Conservation (phyloP, 139 green algal species). For the Dunaliella primolecta region DNA sequence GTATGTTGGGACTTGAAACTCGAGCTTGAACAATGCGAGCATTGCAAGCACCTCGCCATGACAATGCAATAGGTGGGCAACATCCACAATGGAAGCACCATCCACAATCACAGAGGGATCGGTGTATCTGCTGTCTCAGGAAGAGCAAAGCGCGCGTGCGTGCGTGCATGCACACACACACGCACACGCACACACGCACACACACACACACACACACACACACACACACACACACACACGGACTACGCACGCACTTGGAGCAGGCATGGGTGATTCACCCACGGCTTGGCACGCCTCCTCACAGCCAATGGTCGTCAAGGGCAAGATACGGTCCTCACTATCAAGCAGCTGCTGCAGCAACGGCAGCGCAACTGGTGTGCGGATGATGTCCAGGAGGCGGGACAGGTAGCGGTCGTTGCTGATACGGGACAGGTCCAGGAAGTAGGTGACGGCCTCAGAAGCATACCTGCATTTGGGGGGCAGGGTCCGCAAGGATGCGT, state of each 20-base stretch:
- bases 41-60: no score
- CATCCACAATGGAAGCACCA: no score
- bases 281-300: not conserved
- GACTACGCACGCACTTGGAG: not conserved
- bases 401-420: constrained; percentile 67
- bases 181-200: not conserved
- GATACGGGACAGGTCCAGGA: constrained; percentile 62
- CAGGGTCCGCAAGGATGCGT: not conserved
- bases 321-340: constrained; percentile 34
- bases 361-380: constrained; percentile 35
- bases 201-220: not conserved
- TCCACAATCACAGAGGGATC: no score
- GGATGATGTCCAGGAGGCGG: constrained; percentile 82
- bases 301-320: not conserved
- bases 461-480: constrained; percentile 52
- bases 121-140: no score
- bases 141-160: no score
- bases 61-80: no score
- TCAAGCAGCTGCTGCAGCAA: constrained; percentile 73
- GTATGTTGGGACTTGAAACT: no score
- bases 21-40: no score
- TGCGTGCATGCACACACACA: no score
- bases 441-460: constrained; percentile 64
- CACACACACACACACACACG: not conserved
- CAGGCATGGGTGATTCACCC: not conserved